These are phyloP conservation scores for Salisapilia sapeloensis DNA, from an alignment of 352 stramenopile species.

Conservation along the genomic window DNA sequence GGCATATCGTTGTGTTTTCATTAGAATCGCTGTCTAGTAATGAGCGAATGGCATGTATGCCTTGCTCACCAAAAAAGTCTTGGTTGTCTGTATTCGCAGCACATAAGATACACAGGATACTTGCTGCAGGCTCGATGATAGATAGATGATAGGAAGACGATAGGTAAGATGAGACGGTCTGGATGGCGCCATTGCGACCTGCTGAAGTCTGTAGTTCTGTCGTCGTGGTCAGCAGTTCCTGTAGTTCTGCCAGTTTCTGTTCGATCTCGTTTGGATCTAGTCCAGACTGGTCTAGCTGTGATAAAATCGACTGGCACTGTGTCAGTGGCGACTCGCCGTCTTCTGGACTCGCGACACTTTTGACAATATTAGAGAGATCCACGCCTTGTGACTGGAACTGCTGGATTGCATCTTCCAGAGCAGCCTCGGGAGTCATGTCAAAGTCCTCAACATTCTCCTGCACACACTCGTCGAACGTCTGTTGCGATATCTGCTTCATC, in stretches of 20 bases:
- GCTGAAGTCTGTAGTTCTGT: constrained; percentile 12
- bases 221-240: constrained; percentile 2
- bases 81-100: constrained; percentile 36
- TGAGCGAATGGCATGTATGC: constrained; percentile 18
- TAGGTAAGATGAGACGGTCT: too few species aligned
- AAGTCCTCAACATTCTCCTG: constrained; percentile 84
- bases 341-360: constrained; percentile 6
- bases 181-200: constrained; percentile 30
- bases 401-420: constrained; percentile 52
- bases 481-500: constrained; percentile 68
- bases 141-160: constrained; percentile 1
- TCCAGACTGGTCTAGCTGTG: constrained; percentile 15
- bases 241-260: not conserved
- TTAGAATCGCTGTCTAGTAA: constrained; percentile 5
- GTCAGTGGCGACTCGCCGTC: not conserved
- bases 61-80: constrained; percentile 25
- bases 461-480: constrained; percentile 84
- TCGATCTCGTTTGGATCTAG: constrained; percentile 5
- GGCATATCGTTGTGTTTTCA: constrained; percentile 3
- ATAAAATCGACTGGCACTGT: constrained; percentile 5
- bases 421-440: constrained; percentile 69
- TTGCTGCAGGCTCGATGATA: constrained; percentile 2
- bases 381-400: constrained; percentile 81
- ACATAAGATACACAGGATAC: constrained; percentile 17
- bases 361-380: constrained; percentile 75